Evolutionary conservation across 495 filamentous ascomycete genomes (phyloP), one percentile per base, ranked within the genome.

Genomic region (Lophium mytilinum): DNA sequence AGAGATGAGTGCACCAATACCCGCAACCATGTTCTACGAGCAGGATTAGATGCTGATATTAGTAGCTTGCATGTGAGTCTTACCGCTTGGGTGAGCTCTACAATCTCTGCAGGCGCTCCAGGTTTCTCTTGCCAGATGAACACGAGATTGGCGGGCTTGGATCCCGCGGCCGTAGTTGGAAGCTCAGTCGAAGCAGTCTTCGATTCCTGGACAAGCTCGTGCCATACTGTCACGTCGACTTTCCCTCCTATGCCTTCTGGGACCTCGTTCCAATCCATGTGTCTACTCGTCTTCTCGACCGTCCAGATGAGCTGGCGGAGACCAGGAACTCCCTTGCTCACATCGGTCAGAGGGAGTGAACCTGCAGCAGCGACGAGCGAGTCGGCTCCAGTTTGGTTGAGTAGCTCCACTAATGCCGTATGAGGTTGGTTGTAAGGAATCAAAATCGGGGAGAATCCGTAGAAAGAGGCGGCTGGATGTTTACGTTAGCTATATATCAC

Each of bases 251-350:
- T 83, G 14, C 84, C 83, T 60, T 83, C 80, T 10, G 89, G 89
- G 2, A 90, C 82, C 62, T 89, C 88, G 66, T 90, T 82, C 83
- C 83, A 87, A 72, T 95, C 92, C 79, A 97, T 88, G 66, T 99
- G 93, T 58, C 83, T 80, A 72, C 87, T 96, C 35, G 88, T 89
- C 64, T 87, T 77, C 63, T 96, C 93, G 7, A 93, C 94, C 3
- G 96, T 91, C 89, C 90, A 97, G 55, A 96, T 78, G 12, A 96
- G 80, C 53, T 90, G 82, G 53, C 85, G 83, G 9, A 97, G 75
- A 47, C 81, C 78, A 10, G 81, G 73, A 66, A 86, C 87, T 54
- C 73, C 77, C 62, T 83, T 81, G 12, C 81, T 77, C 15, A 94
- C 78, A 34, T 80, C 72, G 53, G 88, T 82, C 24, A 97, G 80